A percentile compares a stretch with the other conserved stretches of the same genome.
Evolutionary conservation across 345 rosid species (phyloP).

Genomic region (Laguncularia racemosa): DNA sequence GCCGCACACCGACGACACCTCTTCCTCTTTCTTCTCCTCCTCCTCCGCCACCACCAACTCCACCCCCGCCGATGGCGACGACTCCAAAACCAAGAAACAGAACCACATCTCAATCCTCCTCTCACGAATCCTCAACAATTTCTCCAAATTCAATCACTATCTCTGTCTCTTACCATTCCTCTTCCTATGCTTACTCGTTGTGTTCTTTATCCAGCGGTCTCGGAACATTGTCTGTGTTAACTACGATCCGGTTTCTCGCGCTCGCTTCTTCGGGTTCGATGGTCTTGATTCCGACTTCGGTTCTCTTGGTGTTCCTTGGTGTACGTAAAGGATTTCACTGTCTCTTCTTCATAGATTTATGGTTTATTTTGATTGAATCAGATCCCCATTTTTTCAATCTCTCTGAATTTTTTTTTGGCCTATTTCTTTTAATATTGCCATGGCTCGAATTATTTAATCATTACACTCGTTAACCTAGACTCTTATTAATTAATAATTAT

Average conservation of each 20-base stretch:
- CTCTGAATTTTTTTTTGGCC: too few species aligned
- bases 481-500: neutral
- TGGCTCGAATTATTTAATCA: too few species aligned
- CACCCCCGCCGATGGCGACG: constrained; percentile 27
- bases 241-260: constrained; percentile 58
- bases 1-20: constrained; percentile 27
- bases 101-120: constrained; percentile 35
- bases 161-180: constrained; percentile 34
- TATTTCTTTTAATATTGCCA: too few species aligned
- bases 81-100: constrained; percentile 57
- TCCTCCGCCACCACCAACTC: constrained; percentile 11
- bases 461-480: too few species aligned
- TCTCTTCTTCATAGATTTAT: neutral
- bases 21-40: constrained; percentile 2
- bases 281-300: constrained; percentile 90
- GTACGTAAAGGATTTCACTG: constrained; percentile 59
- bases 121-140: constrained; percentile 29
- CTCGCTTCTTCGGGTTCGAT: constrained; percentile 62
- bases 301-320: constrained; percentile 96
- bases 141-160: constrained; percentile 40
- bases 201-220: constrained; percentile 33
- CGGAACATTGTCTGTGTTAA: constrained; percentile 66
- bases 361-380: neutral
- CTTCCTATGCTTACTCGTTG: constrained; percentile 14
- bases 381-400: too few species aligned